Evolutionary conservation across 495 filamentous ascomycete genomes (phyloP).

Genomic region (Rusavskia elegans): DNA sequence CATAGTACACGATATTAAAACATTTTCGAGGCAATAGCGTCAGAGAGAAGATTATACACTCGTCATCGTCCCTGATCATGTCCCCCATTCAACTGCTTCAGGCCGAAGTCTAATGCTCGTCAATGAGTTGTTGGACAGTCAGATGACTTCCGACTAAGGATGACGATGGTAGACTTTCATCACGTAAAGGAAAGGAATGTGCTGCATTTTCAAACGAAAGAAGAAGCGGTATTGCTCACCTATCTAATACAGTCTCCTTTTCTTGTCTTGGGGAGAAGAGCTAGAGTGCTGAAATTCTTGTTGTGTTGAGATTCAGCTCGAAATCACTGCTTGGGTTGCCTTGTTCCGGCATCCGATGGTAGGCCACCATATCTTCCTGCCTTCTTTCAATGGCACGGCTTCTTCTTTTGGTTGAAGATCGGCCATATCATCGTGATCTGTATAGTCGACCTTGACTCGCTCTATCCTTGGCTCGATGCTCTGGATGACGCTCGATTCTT

Average conservation of each 20-base stretch:
- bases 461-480: neutral
- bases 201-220: neutral
- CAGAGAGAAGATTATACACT: conserved; percentile 22
- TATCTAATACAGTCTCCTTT: neutral
- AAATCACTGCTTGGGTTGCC: neutral
- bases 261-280: too few species aligned
- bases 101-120: conserved; percentile 1
- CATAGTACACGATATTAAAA: too few species aligned
- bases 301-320: neutral
- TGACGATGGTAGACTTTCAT: conserved; percentile 20
- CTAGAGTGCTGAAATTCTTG: neutral
- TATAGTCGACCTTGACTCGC: neutral
- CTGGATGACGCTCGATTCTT: neutral
- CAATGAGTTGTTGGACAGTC: conserved; percentile 1
- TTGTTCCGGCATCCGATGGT: neutral
- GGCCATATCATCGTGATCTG: neutral
- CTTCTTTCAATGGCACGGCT: neutral
- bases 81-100: conserved; percentile 4
- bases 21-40: neutral
- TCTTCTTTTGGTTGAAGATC: neutral
- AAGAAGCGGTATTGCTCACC: neutral
- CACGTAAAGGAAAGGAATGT: conserved; percentile 1
- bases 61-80: conserved; percentile 13
- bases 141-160: conserved; percentile 20
- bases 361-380: conserved; percentile 12